Evolutionary conservation across 768 basidiomycete genomes (phyloP).

Genomic region (Infundibulicybe gibba): DNA sequence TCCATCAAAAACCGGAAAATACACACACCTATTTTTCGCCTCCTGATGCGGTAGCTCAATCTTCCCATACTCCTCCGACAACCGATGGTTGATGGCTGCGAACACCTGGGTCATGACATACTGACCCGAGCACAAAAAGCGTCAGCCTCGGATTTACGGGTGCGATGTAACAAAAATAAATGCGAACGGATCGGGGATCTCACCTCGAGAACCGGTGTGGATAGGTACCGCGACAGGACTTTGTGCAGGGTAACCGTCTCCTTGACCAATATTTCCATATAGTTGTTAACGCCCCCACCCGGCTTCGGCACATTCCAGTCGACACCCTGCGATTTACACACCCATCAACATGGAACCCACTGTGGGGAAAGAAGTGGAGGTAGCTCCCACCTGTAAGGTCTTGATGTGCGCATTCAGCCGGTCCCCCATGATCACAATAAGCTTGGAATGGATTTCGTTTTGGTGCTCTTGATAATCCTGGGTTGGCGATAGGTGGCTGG

Average conservation of each 20-base stretch:
- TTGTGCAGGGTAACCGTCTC: slow-evolving; percentile 96
- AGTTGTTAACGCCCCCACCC: slow-evolving; percentile 70
- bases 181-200: slow-evolving; percentile 18
- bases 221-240: slow-evolving; percentile 88
- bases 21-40: slow-evolving; percentile 80
- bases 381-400: slow-evolving; percentile 60
- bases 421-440: slow-evolving; percentile 98
- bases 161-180: slow-evolving; percentile 8
- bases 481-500: background rate
- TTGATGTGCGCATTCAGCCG: slow-evolving; percentile 83
- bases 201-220: slow-evolving; percentile 79
- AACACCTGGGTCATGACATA: slow-evolving; percentile 95
- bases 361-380: slow-evolving; percentile 1
- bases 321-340: slow-evolving; percentile 46
- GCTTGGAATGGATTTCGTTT: slow-evolving; percentile 96
- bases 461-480: slow-evolving; percentile 99
- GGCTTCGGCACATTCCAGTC: slow-evolving; percentile 71
- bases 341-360: background rate
- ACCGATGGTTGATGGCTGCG: slow-evolving; percentile 85
- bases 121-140: slow-evolving; percentile 33
- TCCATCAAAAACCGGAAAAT: background rate
- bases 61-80: slow-evolving; percentile 81
- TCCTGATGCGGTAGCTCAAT: slow-evolving; percentile 81
- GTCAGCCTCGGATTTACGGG: slow-evolving; percentile 4
- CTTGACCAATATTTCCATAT: slow-evolving; percentile 91